phyloP scores from a whole-genome alignment of 768 basidiomycete genomes.

The Daedaleopsis nitida region DNA sequence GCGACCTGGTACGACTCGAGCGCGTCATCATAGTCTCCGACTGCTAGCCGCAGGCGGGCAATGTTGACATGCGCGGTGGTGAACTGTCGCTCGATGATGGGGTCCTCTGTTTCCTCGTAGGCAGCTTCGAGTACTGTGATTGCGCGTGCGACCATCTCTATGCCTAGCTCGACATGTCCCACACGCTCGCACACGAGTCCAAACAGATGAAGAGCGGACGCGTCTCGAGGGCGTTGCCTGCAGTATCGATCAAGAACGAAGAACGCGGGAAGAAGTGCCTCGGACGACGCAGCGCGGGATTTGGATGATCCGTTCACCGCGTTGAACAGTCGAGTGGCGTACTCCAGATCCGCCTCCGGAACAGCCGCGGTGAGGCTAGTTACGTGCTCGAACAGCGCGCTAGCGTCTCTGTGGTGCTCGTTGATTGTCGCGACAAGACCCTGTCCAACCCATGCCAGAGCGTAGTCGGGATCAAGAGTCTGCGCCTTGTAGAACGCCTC shows the following conservation, averaged over 20 bases:
- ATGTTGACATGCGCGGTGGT: slow-evolving; percentile 81
- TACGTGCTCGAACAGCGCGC: slow-evolving; percentile 73
- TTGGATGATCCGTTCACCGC: slow-evolving; percentile 29
- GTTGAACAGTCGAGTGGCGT: slow-evolving; percentile 60
- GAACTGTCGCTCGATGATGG: slow-evolving; percentile 75
- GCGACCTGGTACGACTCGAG: slow-evolving; percentile 72
- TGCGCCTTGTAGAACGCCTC: slow-evolving; percentile 88
- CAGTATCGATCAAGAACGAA: slow-evolving; percentile 80
- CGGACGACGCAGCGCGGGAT: slow-evolving; percentile 30
- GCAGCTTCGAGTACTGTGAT: slow-evolving; percentile 77
- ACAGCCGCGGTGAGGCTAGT: slow-evolving; percentile 57
- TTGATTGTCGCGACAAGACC: slow-evolving; percentile 66
- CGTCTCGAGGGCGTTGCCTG: slow-evolving; percentile 65
- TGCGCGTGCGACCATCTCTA: slow-evolving; percentile 56
- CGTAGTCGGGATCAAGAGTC: slow-evolving; percentile 87
- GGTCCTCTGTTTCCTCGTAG: slow-evolving; percentile 88
- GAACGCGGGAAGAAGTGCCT: slow-evolving; percentile 72
- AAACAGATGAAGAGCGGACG: slow-evolving; percentile 79
- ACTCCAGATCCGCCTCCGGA: slow-evolving; percentile 81
- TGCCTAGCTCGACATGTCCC: slow-evolving; percentile 65
- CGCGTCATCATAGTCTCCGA: slow-evolving; percentile 59
- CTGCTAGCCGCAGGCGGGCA: slow-evolving; percentile 72
- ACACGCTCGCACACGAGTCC: slow-evolving; percentile 85
- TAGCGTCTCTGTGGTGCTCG: slow-evolving; percentile 61
- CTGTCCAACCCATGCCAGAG: slow-evolving; percentile 90